Evolutionary conservation across 2,329 filamentous ascomycete genomes (phyloP).

Genomic region (Xylaria sp.): DNA sequence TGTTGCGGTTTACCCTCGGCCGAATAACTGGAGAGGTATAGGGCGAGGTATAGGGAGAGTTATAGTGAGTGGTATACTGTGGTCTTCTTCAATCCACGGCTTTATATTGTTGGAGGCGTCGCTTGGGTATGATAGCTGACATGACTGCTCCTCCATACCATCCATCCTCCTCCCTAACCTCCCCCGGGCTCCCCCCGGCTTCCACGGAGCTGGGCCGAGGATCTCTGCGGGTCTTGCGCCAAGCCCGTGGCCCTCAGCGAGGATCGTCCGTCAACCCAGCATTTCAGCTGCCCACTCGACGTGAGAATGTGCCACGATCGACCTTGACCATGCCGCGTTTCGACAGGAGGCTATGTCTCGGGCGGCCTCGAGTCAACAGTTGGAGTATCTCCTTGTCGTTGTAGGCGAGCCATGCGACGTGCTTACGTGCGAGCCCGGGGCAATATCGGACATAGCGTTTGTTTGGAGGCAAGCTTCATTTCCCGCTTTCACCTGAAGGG

Average conservation of each 20-base stretch:
- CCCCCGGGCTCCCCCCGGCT: conserved; percentile 2
- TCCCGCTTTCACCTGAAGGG: conserved; percentile 1
- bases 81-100: too few relatives aligned
- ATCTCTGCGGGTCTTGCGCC: conserved; percentile 22
- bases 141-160: background rate
- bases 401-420: background rate
- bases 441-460: conserved; percentile 14
- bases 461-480: conserved; percentile 10
- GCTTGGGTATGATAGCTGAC: background rate
- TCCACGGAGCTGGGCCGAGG: conserved; percentile 31
- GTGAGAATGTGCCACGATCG: conserved; percentile 26
- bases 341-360: conserved; percentile 32
- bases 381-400: conserved; percentile 9
- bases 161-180: background rate
- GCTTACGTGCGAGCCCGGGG: conserved; percentile 12
- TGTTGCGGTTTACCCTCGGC: background rate
- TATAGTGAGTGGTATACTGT: too few relatives aligned
- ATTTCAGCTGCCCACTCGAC: conserved; percentile 34
- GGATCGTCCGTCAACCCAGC: conserved; percentile 31
- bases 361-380: conserved; percentile 22
- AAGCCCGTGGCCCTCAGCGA: conserved; percentile 33
- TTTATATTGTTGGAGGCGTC: too few relatives aligned
- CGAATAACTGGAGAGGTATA: too few relatives aligned
- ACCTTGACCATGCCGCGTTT: conserved; percentile 34
- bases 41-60: too few relatives aligned